Evolutionary conservation across 1,139 yeast genomes (phyloP), one percentile per base, ranked within the genome.

Genomic region (Debaryomycetaceae sp.): DNA sequence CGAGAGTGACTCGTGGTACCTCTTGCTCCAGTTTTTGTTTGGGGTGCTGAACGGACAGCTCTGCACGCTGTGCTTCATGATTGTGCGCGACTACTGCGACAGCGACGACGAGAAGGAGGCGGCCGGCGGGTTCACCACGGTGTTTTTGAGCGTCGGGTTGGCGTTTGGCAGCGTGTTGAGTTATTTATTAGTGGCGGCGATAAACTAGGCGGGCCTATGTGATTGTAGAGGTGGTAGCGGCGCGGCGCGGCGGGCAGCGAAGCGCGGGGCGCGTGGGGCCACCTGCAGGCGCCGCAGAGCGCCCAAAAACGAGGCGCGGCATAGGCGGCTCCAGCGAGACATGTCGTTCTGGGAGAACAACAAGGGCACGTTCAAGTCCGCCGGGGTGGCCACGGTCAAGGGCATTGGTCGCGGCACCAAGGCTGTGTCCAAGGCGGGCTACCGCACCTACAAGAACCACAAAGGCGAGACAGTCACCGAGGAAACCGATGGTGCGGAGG

Each of bases 21-120:
- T 86, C 33, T 18, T 71, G 2, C 49, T 85, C 18, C 96, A 88
- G 53, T 72, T 86, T 33, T 34, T 74, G 8, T 91, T 86, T 61
- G 98, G 98, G 0, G 47, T 85, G 29, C 75, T 95, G 5, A 88
- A 85, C 49, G 98, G 98, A 4, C 95, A 88, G 45, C 64, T 84
- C 23, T 71, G 84, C 34, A 81, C 95, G 4, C 74, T 88, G 16
- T 72, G 88, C 35, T 83, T 89, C 56, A 86, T 89, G 89, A 68
- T 71, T 25, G 84, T 89, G 5, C 82, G 89, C 0, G 65, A 66
- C 13, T 64, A 66, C 34, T 65, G 81, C 37, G 71, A 67, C 20
- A 64, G 65, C 10, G 83, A 75, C 27, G 71, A 71, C 14, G 93
- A 85, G 48, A 80, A 78, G 52, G 88, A 84, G 42, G 96, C 96